Evolutionary conservation across 169 alveolate species (phyloP).

Genomic region (Cyclospora cayetanensis): DNA sequence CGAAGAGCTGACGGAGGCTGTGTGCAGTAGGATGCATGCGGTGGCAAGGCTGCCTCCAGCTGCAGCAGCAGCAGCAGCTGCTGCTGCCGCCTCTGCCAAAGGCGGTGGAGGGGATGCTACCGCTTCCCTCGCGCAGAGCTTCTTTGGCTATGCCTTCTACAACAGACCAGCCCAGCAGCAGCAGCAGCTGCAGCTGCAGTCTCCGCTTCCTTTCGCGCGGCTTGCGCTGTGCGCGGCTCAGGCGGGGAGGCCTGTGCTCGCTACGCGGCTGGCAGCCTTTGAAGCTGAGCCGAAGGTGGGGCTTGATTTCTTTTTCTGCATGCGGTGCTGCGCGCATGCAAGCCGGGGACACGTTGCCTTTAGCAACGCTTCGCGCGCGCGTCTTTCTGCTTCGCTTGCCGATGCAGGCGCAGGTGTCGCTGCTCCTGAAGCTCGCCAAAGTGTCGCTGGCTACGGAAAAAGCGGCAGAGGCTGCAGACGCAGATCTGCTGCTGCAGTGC

Average conservation of each 20-base stretch:
- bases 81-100: background rate
- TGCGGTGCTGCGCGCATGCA: too few species aligned
- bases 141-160: background rate
- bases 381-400: background rate
- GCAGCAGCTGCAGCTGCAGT: background rate
- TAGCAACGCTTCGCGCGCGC: too few species aligned
- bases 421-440: slow-evolving; percentile 74
- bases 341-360: too few species aligned
- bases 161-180: background rate
- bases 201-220: slow-evolving; percentile 17
- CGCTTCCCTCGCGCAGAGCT: background rate
- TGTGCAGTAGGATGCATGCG: slow-evolving; percentile 56
- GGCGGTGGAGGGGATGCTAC: background rate
- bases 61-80: slow-evolving; percentile 26
- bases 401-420: background rate
- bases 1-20: slow-evolving; percentile 77
- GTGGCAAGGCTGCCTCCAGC: slow-evolving; percentile 31
- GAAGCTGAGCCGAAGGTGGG: slow-evolving; percentile 9
- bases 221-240: slow-evolving; percentile 53
- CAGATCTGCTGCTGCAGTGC: slow-evolving; percentile 81
- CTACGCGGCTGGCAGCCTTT: slow-evolving; percentile 40
- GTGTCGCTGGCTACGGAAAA: slow-evolving; percentile 76
- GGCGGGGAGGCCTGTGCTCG: slow-evolving; percentile 59
- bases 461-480: slow-evolving; percentile 77
- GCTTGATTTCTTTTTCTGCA: too few species aligned